Base-by-base conservation (phyloP, 139 green algal species). In the Parachlorella kessleri region DNA sequence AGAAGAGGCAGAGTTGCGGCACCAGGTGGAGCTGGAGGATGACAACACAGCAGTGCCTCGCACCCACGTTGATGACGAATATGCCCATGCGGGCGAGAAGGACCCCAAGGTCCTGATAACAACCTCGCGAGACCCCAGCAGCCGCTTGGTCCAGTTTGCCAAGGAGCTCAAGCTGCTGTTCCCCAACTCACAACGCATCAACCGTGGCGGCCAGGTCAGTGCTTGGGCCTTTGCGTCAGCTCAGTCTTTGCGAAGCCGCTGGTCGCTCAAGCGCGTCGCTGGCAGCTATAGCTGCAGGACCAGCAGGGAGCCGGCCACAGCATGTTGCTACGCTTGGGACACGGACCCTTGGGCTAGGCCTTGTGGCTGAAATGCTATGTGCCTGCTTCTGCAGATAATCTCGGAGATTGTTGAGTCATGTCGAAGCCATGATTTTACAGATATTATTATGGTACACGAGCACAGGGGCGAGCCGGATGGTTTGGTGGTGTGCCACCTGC, bases 121-220 rank as follows among this genome's bases (percentile, higher is more conserved):
- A 33, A 99, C 97, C 28, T 95, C 87, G 10, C 76, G 97, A 3
- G 94, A 99, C 82, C 96, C 97, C 69, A 95, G 87, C 83, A 93
- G 78, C 66, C 83, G 94, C 36, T 89, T 99, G 23, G 88, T 87
- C 33, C 92, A 98, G 75, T 99, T 99, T 86, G 93, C 93, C 37
- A 99, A 99, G 87, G 97, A 99, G 83, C 82, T 99, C 73, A 96
- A 97, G 78, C 92, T 99, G 54, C 81, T 99, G 21, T 83, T 99
- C 26, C 96, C 97, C 68, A 98, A 98, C 81, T 79, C 88, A 3
- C 88, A 97, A 83, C 87, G 97, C 54, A 91, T 99, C 81, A 99
- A 99, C 85, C 88, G 94, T 26, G 94, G 94, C 30, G 82, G 81
- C 21, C 87, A 92, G 84, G 91, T 93, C 66, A 55, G 55, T n/a